A percentile compares a stretch with the other conserved stretches of the same genome.
phyloP scores from a whole-genome alignment of 2,329 filamentous ascomycete species.

The Penicillium sp. region DNA sequence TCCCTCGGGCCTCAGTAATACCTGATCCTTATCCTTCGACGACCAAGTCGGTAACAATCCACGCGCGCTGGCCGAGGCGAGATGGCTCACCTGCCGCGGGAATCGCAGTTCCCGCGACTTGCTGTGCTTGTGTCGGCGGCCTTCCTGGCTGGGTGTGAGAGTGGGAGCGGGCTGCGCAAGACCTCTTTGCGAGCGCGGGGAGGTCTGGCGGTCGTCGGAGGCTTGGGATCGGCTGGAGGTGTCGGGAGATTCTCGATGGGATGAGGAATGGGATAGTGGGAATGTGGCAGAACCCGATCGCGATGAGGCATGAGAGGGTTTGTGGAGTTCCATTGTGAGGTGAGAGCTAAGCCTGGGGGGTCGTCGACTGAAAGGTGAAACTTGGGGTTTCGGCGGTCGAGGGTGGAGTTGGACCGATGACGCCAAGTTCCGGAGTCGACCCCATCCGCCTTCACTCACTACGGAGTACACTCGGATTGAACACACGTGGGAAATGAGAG shows the following conservation, averaged over 20 bases:
- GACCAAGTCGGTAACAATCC: constrained; percentile 36
- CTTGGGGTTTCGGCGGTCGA: neutral
- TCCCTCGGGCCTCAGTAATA: constrained; percentile 34
- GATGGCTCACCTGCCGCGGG: constrained; percentile 35
- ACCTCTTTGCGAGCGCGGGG: neutral
- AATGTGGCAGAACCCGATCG: constrained; percentile 22
- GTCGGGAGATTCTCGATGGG: neutral
- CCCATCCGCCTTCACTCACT: no score
- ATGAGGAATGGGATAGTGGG: constrained; percentile 6
- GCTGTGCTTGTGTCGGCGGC: constrained; percentile 30
- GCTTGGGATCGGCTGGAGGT: neutral
- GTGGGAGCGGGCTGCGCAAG: neutral
- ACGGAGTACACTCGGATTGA: no score
- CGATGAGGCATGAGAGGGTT: constrained; percentile 17
- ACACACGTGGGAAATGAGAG: neutral
- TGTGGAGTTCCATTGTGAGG: constrained; percentile 17
- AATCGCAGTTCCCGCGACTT: constrained; percentile 35
- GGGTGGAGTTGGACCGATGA: constrained; percentile 10
- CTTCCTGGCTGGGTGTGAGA: neutral
- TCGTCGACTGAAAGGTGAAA: neutral
- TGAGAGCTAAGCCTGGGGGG: neutral
- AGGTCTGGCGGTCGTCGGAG: constrained; percentile 1
- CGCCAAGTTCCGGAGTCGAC: constrained; percentile 1
- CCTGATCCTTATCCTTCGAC: constrained; percentile 33
- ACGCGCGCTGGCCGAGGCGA: constrained; percentile 31